Evolutionary conservation across 2,329 filamentous ascomycete species (phyloP), one percentile per base, ranked within the genome.

Genomic region (Stachybotrys chartarum): DNA sequence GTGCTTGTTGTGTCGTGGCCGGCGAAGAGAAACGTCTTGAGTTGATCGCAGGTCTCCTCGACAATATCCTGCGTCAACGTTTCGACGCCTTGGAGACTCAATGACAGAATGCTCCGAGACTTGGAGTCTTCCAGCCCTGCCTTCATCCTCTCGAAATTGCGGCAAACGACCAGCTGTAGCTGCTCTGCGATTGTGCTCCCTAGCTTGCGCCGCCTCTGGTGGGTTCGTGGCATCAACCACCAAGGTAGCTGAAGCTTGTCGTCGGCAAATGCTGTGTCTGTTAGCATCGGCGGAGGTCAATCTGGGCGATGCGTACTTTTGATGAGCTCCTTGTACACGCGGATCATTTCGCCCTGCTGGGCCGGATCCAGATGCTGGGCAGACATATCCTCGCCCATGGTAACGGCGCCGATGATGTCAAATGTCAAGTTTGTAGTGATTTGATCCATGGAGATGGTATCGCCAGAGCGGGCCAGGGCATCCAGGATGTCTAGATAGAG

Each of bases 1-100:
- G 67, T 70, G 46, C 67, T 69, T 2, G 73, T 74, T 6, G 73
- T 74, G 57, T 75, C 72, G 53, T 75, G 72, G 7, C 73, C 72
- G 2, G 71, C 72, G 46, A 76, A 71, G 7, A 74, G 59, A 57
- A 76, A 75, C 0, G 70, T 67, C 53, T 70, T 71, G 35, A 75
- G 59, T 58, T 73, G 70, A 53, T 73, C 70, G 47, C 64, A 65
- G 3, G 68, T 70, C 46, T 64, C 60, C n/a, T 63, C 48, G 12
- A 73, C 31, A 8, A 70, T 54, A 6, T 64, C 57, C 0, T 60
- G 55, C n/a, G 64, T 66, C 39, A 72, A 56, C 1, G 56, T 35
- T 2, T 66, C 59, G 3, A 54, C 57, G 18, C 64, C 67, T 30
- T 67, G 63, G 5, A 74, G 61, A 30, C 66, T 68, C 5, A 74